Evolutionary conservation across 164 flowering plant species (phyloP).

Genomic region (Nymphaea thermarum): DNA sequence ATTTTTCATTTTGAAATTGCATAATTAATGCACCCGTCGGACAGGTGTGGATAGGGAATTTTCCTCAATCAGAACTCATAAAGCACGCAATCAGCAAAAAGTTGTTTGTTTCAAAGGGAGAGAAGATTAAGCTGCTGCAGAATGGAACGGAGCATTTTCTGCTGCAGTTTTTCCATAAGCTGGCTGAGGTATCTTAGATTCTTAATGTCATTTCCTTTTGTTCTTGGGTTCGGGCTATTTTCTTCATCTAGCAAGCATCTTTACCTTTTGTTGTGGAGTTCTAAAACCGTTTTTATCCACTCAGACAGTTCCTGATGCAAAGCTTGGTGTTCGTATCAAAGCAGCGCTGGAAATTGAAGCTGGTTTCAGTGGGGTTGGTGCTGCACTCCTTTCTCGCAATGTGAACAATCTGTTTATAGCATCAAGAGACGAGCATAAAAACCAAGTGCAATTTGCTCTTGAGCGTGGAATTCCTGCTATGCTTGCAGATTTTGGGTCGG

Average conservation of each 20-base stretch:
- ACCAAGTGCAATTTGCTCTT: neutral
- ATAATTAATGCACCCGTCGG: neutral
- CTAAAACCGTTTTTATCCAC: neutral
- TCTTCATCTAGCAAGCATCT: neutral
- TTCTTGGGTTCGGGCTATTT: too few relatives aligned
- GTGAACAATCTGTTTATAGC: neutral
- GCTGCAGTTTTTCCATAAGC: neutral
- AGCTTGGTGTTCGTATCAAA: neutral
- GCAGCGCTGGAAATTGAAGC: neutral
- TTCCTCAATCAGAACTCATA: neutral
- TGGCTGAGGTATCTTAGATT: neutral
- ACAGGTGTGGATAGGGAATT: constrained; percentile 1
- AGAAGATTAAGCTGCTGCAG: neutral
- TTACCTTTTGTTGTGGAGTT: neutral
- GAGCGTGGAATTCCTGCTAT: constrained; percentile 2
- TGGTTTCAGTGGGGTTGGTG: neutral
- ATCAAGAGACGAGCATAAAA: neutral
- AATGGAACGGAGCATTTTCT: neutral
- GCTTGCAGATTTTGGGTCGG: neutral
- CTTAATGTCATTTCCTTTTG: neutral
- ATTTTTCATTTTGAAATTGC: too few relatives aligned
- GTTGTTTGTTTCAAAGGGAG: neutral
- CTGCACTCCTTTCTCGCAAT: neutral
- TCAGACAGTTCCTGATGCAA: neutral
- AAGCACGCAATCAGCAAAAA: neutral